Evolutionary conservation across 257 asterid species (phyloP), one percentile per base, ranked within the genome.

Genomic region (Solanum peruvianum): DNA sequence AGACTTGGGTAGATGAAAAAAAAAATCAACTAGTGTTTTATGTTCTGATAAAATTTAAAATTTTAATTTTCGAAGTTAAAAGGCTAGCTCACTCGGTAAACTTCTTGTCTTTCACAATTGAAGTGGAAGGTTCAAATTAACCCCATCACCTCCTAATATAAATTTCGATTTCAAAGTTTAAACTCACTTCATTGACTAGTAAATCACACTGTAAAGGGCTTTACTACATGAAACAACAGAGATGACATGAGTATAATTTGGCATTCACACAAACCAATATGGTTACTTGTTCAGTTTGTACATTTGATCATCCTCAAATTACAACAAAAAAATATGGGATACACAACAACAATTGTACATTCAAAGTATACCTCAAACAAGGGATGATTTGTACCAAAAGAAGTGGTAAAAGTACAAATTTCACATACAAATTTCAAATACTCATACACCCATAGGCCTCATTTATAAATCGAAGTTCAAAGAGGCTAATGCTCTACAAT

Each of bases 401-500:
- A 29, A 47, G 44, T 49, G 69, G 85, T 29, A 9, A 6, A 29
- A 47, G 31, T 80, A 49, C 44, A 49, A 29, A 44, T 42, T n/a
- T 35, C 18, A 75, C 39, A 75, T 6, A 39, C 20, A 52, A 6
- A 23, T 64, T 64, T 67, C 41, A 29, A 6, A 80, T 29, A 47
- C 11, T 27, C 85, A 80, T 11, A 47, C 85, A 18, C 18, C 85
- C 85, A 18, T 10, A 80, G 67, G 44, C 20, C 84, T 27, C 66
- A 29, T 49, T 15, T 27, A 49, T 7, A 44, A 47, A 80, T 80
- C 45, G 3, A 10, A 5, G 29, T 6, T 76, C 89, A 42, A 69
- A 23, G 71, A 49, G 60, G 83, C 89, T 88, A 95, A 72, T 90
- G 89, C 91, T 90, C 94, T 37, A 90, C 91, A 85, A 95, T 93